Percentiles rank a stretch among this genome's conserved stretches.
Evolutionary conservation across 1,139 yeast genomes (phyloP).

Genomic region (Debaryomyces subglobosus): DNA sequence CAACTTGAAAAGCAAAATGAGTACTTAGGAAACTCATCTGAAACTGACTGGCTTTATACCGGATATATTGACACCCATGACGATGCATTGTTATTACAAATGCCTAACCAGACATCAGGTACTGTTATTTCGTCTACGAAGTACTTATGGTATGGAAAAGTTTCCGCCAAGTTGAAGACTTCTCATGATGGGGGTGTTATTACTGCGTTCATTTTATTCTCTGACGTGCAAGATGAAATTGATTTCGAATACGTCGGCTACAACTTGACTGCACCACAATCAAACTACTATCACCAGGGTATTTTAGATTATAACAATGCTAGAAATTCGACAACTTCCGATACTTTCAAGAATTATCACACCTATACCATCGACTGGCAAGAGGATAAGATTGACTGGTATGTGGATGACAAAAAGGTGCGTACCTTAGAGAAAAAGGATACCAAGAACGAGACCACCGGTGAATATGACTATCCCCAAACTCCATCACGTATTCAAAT

Average conservation of each 20-base stretch:
- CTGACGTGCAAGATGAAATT: conserved; percentile 87
- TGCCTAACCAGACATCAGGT: conserved; percentile 81
- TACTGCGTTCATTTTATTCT: conserved; percentile 81
- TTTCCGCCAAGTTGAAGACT: conserved; percentile 67
- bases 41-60: conserved; percentile 71
- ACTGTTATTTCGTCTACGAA: conserved; percentile 80
- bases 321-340: conserved; percentile 44
- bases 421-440: conserved; percentile 68
- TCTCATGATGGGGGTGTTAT: conserved; percentile 82
- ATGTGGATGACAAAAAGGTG: conserved; percentile 66
- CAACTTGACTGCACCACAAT: conserved; percentile 64
- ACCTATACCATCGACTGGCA: conserved; percentile 83
- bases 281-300: conserved; percentile 82
- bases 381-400: conserved; percentile 73
- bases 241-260: conserved; percentile 87
- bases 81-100: conserved; percentile 64
- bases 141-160: conserved; percentile 87
- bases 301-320: conserved; percentile 67
- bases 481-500: conserved; percentile 87
- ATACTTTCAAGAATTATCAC: conserved; percentile 73
- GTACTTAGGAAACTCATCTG: conserved; percentile 72
- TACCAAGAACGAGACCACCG: conserved; percentile 68
- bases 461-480: conserved; percentile 74
- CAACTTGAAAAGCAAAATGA: conserved; percentile 35
- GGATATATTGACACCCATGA: conserved; percentile 64